Evolutionary conservation across 306 rosid species (phyloP), one percentile per base, ranked within the genome.

Genomic region (Trichosanthes cucumerina): DNA sequence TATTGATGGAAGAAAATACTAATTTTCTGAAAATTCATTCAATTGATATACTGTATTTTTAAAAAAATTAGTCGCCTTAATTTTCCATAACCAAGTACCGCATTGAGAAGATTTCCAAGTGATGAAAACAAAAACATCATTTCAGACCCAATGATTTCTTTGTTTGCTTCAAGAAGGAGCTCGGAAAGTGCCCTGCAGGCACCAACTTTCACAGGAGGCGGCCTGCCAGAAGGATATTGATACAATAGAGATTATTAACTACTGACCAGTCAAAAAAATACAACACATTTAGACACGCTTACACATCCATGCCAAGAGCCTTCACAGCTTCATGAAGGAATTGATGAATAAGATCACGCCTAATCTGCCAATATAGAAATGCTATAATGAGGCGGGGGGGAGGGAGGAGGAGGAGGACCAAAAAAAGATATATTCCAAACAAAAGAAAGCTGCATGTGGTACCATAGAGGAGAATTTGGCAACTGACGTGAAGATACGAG

Each of bases 381-480:
- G 70, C 65, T 65, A 70, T 23, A n/a, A 75, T 11, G 76, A 46
- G 54, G 34, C 31, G 19, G 6, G n/a, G n/a, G 76, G 5, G n/a
- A 4, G 52, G 16, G 52, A 4, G 7, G 77, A 81, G 68, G 19
- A 39, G 24, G 44, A 82, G 38, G 36, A 56, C 18, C 39, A 6
- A 7, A 62, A 33, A 60, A 4, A 13, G 19, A 66, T 18, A 36
- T 15, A 58, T 59, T 56, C 44, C 56, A 78, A 64, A 26, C 47
- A 63, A 64, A 19, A 80, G 62, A 65, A 14, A 24, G 19, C 60
- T 21, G 19, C 15, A 39, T 43, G 62, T 6, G 76, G 86, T 89
- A 94, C 98, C 98, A 90, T 69, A 44, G 98, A 84, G 86, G 96
- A 88, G 86, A 94, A 89, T 84, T 89, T 94, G 75, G 97, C 89